Conservation (phyloP, 345 rosid species). For the Citrus medica region DNA sequence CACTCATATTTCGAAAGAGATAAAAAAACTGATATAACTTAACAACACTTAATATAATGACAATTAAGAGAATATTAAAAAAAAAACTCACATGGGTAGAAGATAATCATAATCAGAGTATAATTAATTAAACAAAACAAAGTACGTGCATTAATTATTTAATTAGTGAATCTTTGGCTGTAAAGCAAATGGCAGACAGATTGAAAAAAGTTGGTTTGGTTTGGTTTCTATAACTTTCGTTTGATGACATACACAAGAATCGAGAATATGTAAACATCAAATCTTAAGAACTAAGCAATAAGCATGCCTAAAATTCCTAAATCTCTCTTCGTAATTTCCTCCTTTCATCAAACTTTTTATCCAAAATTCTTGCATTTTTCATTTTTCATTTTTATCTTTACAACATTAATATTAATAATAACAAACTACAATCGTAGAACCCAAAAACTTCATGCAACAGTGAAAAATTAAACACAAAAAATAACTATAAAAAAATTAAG, state of each 20-base stretch:
- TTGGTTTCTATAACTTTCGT: constrained; percentile 15
- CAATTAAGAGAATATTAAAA: not conserved
- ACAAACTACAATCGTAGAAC: not conserved
- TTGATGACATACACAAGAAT: constrained; percentile 5
- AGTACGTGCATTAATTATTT: constrained; percentile 2
- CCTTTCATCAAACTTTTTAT: not conserved
- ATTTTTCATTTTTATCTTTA: not conserved
- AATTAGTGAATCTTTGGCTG: constrained; percentile 11
- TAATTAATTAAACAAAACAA: not conserved
- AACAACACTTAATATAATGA: not conserved
- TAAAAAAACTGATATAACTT: too few species aligned
- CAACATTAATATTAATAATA: not conserved
- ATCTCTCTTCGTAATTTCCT: constrained; percentile 12
- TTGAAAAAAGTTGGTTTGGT: not conserved
- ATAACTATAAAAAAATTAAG: not conserved
- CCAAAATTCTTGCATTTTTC: not conserved
- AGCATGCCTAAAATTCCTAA: constrained; percentile 17
- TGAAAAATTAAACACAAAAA: not conserved
- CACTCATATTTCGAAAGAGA: accelerated
- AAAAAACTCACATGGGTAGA: not conserved
- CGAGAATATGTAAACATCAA: constrained; percentile 13
- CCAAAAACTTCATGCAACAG: constrained; percentile 13
- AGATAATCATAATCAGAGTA: not conserved
- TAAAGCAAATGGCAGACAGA: constrained; percentile 9
- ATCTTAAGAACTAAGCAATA: not conserved